A percentile compares a stretch with the other conserved stretches of the same genome.
phyloP scores from a whole-genome alignment of 1,284 basidiomycete species.

The Sanghuangporus baumii region DNA sequence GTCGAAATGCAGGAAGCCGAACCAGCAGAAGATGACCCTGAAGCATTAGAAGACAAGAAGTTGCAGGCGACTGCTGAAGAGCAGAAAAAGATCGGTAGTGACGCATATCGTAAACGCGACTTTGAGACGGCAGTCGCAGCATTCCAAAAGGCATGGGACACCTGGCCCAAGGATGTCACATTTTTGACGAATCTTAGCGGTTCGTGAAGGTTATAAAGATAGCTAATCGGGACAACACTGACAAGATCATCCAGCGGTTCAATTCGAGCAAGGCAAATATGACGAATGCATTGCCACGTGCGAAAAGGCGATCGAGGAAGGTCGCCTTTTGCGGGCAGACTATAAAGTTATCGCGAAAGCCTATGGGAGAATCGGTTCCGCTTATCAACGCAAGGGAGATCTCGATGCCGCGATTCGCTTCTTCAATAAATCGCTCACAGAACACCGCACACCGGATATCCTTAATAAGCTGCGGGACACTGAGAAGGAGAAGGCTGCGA shows the following conservation, averaged over 20 bases:
- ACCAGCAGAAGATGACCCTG: conserved; percentile 47
- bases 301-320: conserved; percentile 93
- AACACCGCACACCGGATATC: conserved; percentile 94
- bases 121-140: conserved; percentile 69
- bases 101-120: conserved; percentile 82
- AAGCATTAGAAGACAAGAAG: conserved; percentile 50
- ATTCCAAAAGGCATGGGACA: conserved; percentile 88
- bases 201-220: conserved; percentile 30
- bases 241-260: conserved; percentile 53
- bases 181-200: conserved; percentile 89
- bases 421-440: conserved; percentile 89
- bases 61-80: conserved; percentile 72
- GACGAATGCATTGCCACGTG: conserved; percentile 89
- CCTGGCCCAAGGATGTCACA: conserved; percentile 90
- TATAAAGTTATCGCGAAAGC: conserved; percentile 84
- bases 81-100: conserved; percentile 75
- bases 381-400: conserved; percentile 83
- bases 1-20: conserved; percentile 55
- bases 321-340: conserved; percentile 75
- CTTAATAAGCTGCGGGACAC: conserved; percentile 86
- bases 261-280: conserved; percentile 91
- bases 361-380: conserved; percentile 83
- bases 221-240: background rate
- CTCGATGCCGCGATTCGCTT: conserved; percentile 78
- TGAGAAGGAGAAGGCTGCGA: conserved; percentile 64